Conservation (phyloP, 1,139 yeast genomes). For the Scheffersomyces quercinus region DNA sequence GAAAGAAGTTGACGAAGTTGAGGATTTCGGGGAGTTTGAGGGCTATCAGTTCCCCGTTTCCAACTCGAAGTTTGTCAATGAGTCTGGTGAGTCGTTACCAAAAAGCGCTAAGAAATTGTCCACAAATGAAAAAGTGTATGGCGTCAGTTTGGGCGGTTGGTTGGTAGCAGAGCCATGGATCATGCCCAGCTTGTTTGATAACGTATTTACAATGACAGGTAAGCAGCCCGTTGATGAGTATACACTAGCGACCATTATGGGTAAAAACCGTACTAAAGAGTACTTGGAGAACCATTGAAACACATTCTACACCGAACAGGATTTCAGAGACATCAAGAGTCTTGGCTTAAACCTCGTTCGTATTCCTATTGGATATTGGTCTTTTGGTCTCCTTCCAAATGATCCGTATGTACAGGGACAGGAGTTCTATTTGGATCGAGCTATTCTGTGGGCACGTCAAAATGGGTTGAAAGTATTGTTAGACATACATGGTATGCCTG, state of each 20-base stretch:
- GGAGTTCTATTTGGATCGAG: slow-evolving; percentile 66
- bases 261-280: slow-evolving; percentile 54
- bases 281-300: slow-evolving; percentile 73
- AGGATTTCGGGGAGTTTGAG: too few species aligned
- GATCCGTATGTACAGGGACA: slow-evolving; percentile 95
- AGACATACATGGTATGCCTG: slow-evolving; percentile 94
- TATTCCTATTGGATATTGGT: slow-evolving; percentile 97
- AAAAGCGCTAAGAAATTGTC: too few species aligned
- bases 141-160: slow-evolving; percentile 95
- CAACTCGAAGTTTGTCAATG: too few species aligned
- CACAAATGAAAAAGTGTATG: slow-evolving; percentile 52
- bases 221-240: slow-evolving; percentile 80
- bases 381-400: slow-evolving; percentile 58
- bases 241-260: slow-evolving; percentile 63
- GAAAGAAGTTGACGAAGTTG: too few species aligned
- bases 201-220: slow-evolving; percentile 26
- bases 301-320: slow-evolving; percentile 74
- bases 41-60: too few species aligned
- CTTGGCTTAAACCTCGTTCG: slow-evolving; percentile 84
- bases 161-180: slow-evolving; percentile 81
- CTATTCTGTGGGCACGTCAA: slow-evolving; percentile 72
- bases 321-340: slow-evolving; percentile 58
- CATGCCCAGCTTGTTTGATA: slow-evolving; percentile 75
- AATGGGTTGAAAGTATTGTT: slow-evolving; percentile 78
- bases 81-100: too few species aligned